Base-by-base conservation (phyloP, 2,329 filamentous ascomycete genomes). In the Ambrosiella xylebori region DNA sequence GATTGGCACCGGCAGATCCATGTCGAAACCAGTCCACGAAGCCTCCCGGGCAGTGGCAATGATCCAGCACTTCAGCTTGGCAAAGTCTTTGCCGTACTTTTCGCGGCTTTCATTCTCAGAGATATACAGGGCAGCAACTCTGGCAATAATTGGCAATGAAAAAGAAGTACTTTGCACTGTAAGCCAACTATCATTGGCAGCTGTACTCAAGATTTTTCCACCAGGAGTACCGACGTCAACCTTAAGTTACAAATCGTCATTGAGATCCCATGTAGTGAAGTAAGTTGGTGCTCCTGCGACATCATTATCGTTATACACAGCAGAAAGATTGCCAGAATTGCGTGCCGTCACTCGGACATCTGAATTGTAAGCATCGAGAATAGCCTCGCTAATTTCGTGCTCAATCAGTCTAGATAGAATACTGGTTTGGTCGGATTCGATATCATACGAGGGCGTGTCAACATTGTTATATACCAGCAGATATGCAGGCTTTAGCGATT, bases 101-200 rank as follows among this genome's bases (percentile, higher is more conserved):
- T 65, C 65, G 12, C 72, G 69, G 1, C 73, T 72, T 1, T 73
- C 73, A 56, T 71, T 65, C 27, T 70, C 64, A 7, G 70, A 67
- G 49, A 75, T 68, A 61, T 72, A 75, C 35, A 76, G 64, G 5
- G 72, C 74, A 2, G 73, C 73, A 17, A 76, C 67, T 12, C 75
- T 77, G 41, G 76, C 76, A 35, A 77, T 69, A 59, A 77, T 77
- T 0, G 77, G 77, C 5, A 73, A 73, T 0, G 76, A 73, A 77
- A 81, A 79, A 0, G 75, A 78, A 0, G 78, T 80, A 51, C 78
- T 78, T 47, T 71, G 74, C 57, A 75, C 67, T 6, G 74, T 67
- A 12, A 70, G 70, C 61, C 76, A 80, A 8, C 60, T 62, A 27
- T 68, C 67, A 27, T 71, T 65, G 1, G 71, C 69, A 49, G 71